Conservation (phyloP, 2,329 filamentous ascomycete genomes). For the Cryphonectria japonica region DNA sequence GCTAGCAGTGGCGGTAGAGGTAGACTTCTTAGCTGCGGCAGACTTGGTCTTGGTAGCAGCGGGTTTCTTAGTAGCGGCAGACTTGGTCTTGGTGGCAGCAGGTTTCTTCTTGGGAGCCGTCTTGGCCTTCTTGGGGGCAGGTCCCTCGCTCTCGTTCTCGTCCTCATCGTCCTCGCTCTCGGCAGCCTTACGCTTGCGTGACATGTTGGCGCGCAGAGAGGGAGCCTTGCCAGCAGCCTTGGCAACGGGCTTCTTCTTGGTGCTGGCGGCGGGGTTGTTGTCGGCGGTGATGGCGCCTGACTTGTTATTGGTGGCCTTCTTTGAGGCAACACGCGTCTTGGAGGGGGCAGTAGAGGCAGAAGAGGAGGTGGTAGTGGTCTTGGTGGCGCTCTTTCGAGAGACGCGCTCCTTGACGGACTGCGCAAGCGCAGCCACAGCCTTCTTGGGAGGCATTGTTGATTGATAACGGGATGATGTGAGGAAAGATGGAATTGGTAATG, state of each 20-base stretch:
- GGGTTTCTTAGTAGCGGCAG: slow-evolving; percentile 30
- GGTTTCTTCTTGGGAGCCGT: slow-evolving; percentile 30
- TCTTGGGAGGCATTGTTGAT: slow-evolving; percentile 20
- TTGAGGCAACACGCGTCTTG: slow-evolving; percentile 26
- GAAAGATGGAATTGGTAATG: not conserved
- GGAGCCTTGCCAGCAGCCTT: not conserved
- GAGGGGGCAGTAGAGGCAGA: not conserved
- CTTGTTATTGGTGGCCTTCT: slow-evolving; percentile 21
- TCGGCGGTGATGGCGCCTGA: not conserved
- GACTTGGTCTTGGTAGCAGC: slow-evolving; percentile 25
- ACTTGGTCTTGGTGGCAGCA: slow-evolving; percentile 25
- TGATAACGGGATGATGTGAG: not conserved
- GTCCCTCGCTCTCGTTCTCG: not conserved
- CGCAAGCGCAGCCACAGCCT: slow-evolving; percentile 26
- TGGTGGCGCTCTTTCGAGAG: slow-evolving; percentile 29
- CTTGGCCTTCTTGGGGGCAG: slow-evolving; percentile 11
- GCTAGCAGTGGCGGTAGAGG: slow-evolving; percentile 30
- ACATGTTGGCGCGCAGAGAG: slow-evolving; percentile 22
- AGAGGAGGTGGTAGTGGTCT: slow-evolving; percentile 17
- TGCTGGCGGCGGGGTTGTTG: not conserved
- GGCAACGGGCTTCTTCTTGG: not conserved
- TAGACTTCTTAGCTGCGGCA: not conserved
- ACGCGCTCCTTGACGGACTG: slow-evolving; percentile 24
- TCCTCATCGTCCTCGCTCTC: slow-evolving; percentile 33
- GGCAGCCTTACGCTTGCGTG: slow-evolving; percentile 52